Evolutionary conservation across 1,284 basidiomycete species (phyloP).

Genomic region (Laetiporus sulphureus): DNA sequence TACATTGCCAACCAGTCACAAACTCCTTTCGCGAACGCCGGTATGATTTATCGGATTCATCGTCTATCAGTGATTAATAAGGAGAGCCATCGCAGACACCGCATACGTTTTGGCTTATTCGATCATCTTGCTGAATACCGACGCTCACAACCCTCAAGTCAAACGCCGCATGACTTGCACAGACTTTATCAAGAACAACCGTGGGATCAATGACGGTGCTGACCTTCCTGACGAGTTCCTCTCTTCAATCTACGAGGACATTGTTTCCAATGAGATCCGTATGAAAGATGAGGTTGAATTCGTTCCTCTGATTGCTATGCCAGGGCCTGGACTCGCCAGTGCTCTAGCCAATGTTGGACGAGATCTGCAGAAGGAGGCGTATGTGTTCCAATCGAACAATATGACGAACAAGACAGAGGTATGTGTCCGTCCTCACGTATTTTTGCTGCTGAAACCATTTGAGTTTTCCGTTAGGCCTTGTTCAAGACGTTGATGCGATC

Average conservation of each 20-base stretch:
- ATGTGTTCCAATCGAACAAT: conserved; percentile 87
- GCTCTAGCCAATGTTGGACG: conserved; percentile 85
- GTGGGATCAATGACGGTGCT: conserved; percentile 87
- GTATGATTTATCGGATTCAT: conserved; percentile 31
- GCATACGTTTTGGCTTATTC: conserved; percentile 94
- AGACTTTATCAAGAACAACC: conserved; percentile 90
- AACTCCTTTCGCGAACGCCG: conserved; percentile 80
- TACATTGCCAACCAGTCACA: conserved; percentile 85
- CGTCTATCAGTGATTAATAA: background rate
- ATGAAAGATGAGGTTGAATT: conserved; percentile 95
- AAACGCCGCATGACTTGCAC: conserved; percentile 89
- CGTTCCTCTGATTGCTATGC: conserved; percentile 34
- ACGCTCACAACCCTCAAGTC: conserved; percentile 90
- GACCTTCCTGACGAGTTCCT: conserved; percentile 86
- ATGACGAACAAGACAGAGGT: conserved; percentile 97
- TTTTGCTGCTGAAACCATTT: too few species aligned
- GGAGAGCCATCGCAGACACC: conserved; percentile 55
- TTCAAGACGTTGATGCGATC: conserved; percentile 87
- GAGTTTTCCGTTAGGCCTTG: too few species aligned
- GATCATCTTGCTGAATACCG: conserved; percentile 92
- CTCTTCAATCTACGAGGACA: conserved; percentile 80
- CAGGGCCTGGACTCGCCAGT: conserved; percentile 70
- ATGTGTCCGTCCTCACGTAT: conserved; percentile 10
- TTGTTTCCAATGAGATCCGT: conserved; percentile 85
- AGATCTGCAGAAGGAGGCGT: conserved; percentile 91